These are phyloP conservation scores for Plantago elongata DNA, from an alignment of 257 asterid genomes.

Conservation along the genomic window DNA sequence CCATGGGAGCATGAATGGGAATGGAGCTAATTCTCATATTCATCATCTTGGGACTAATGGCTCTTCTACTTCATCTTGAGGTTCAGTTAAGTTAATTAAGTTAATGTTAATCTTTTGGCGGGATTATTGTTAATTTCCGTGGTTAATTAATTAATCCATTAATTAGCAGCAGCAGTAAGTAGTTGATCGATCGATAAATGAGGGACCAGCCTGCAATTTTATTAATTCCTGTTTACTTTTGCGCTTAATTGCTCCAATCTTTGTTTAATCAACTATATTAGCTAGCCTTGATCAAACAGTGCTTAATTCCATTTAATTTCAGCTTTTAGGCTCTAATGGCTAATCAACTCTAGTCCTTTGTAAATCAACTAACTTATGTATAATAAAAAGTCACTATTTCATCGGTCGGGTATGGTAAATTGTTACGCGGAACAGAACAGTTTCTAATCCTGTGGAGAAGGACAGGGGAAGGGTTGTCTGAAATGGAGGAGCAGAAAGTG, in stretches of 20 bases:
- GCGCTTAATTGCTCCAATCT: neutral
- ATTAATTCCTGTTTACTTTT: neutral
- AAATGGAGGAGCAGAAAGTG: constrained; percentile 47
- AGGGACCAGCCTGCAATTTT: neutral
- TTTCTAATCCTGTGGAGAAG: neutral
- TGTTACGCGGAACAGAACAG: too few species aligned
- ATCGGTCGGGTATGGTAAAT: too few species aligned
- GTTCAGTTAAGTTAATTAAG: neutral
- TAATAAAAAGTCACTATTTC: too few species aligned
- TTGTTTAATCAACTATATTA: neutral
- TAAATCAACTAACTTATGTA: too few species aligned
- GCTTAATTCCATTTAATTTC: too few species aligned
- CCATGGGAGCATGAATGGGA: neutral
- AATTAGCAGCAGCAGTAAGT: constrained; percentile 2
- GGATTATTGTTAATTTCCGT: neutral
- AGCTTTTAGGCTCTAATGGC: too few species aligned
- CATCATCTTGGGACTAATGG: constrained; percentile 16
- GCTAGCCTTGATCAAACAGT: too few species aligned
- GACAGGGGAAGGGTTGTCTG: constrained; percentile 33
- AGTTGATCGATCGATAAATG: neutral
- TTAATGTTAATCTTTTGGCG: neutral
- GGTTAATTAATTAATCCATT: neutral
- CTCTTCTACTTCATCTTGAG: constrained; percentile 22
- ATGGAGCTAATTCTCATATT: neutral
- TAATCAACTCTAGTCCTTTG: too few species aligned